Evolutionary conservation across 75 land plant species (phyloP).

Genomic region (Sequoia sempervirens): DNA sequence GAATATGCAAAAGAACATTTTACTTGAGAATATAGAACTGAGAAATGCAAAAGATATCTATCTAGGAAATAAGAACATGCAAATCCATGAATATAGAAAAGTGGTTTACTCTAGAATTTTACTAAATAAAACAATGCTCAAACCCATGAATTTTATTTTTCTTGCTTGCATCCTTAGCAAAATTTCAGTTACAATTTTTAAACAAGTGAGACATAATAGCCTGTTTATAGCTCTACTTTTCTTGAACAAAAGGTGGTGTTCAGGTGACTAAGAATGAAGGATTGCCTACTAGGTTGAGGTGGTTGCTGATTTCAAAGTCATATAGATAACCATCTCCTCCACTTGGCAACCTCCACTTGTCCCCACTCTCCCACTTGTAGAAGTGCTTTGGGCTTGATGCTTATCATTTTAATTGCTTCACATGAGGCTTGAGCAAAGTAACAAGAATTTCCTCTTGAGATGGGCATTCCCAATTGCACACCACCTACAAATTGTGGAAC

Average conservation of each 20-base stretch:
- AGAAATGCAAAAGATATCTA: background rate
- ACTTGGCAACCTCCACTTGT: background rate
- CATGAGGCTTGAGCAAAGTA: background rate
- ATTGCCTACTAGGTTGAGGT: background rate
- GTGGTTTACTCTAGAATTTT: background rate
- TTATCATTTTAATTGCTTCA: background rate
- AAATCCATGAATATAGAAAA: background rate
- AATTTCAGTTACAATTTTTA: background rate
- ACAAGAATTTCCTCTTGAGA: background rate
- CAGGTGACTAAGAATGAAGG: background rate
- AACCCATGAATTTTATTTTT: background rate
- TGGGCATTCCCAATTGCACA: background rate
- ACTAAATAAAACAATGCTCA: background rate
- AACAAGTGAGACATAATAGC: background rate
- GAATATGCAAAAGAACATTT: background rate
- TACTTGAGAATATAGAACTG: background rate
- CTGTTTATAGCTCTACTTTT: background rate
- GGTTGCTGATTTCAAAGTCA: background rate
- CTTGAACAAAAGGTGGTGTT: background rate
- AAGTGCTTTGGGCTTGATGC: background rate
- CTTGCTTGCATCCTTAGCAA: background rate
- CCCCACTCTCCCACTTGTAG: background rate
- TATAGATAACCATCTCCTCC: background rate
- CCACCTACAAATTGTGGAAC: background rate
- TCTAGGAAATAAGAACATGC: background rate